A percentile compares a stretch with the other conserved stretches of the same genome.
Evolutionary conservation across 345 rosid genomes (phyloP).

Genomic region (Melastoma malabathricum): DNA sequence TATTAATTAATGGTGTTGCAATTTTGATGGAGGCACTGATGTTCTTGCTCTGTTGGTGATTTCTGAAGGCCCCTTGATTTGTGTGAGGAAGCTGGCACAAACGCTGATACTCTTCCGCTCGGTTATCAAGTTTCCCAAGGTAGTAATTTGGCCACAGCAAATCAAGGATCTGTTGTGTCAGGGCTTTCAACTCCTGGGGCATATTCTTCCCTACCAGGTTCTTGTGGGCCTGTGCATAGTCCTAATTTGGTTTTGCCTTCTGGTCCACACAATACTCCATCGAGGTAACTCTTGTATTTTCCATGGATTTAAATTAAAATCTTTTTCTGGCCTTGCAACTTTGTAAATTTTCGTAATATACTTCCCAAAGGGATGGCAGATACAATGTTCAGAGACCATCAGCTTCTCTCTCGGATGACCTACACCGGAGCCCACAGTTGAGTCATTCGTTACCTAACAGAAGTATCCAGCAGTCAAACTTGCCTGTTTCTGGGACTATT

Average conservation of each 20-base stretch:
- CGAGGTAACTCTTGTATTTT: constrained; percentile 29
- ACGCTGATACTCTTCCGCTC: constrained; percentile 43
- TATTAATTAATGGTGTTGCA: not conserved
- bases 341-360: not conserved
- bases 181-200: constrained; percentile 46
- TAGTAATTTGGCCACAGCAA: constrained; percentile 38
- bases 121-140: constrained; percentile 53
- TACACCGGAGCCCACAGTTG: constrained; percentile 57
- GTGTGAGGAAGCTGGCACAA: constrained; percentile 51
- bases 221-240: constrained; percentile 50
- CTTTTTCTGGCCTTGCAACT: not conserved
- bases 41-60: constrained; percentile 16
- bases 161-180: constrained; percentile 57
- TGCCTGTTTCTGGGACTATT: constrained; percentile 53
- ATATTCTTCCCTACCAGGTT: constrained; percentile 49
- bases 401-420: constrained; percentile 68
- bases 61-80: constrained; percentile 91
- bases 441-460: constrained; percentile 59
- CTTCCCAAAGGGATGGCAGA: constrained; percentile 57
- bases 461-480: constrained; percentile 56
- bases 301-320: not conserved
- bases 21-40: constrained; percentile 2
- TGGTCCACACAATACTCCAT: constrained; percentile 41
- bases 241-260: constrained; percentile 44
- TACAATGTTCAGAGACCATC: constrained; percentile 49